A percentile compares a stretch with the other conserved stretches of the same genome.
Conservation (phyloP, 257 asterid species). For the Gynochthodes officinalis region DNA sequence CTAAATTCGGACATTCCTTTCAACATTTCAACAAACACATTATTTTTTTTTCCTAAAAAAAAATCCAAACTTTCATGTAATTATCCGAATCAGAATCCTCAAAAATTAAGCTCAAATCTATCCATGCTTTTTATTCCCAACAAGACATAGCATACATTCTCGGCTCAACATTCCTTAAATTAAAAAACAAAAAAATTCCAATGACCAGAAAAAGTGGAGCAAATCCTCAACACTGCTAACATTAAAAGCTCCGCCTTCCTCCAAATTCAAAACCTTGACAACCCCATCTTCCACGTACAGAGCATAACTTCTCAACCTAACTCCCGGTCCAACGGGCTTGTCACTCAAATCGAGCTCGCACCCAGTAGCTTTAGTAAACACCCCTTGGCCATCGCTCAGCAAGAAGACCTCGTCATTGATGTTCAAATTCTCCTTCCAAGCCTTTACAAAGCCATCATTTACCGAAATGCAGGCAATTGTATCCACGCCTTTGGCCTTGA, state of each 20-base stretch:
- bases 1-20: too few species aligned
- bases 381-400: slow-evolving; percentile 84
- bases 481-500: slow-evolving; percentile 79
- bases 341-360: slow-evolving; percentile 89
- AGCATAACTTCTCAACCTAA: too few species aligned
- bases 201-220: slow-evolving; percentile 39
- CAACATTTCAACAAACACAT: too few species aligned
- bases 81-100: background rate
- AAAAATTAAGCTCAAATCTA: slow-evolving; percentile 2
- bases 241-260: slow-evolving; percentile 96
- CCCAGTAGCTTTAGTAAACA: slow-evolving; percentile 70
- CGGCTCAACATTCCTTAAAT: slow-evolving; percentile 8
- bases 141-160: too few species aligned
- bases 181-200: slow-evolving; percentile 15
- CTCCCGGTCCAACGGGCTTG: too few species aligned
- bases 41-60: too few species aligned
- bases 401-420: slow-evolving; percentile 64
- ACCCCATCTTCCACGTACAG: too few species aligned
- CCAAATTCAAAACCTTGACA: slow-evolving; percentile 86
- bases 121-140: background rate
- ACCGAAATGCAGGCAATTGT: slow-evolving; percentile 81
- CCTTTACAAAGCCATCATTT: slow-evolving; percentile 89
- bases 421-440: slow-evolving; percentile 72
- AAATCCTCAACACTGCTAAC: slow-evolving; percentile 93
- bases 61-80: background rate